Evolutionary conservation across 2,329 filamentous ascomycete species (phyloP), one percentile per base, ranked within the genome.

Genomic region (Didymella exigua): DNA sequence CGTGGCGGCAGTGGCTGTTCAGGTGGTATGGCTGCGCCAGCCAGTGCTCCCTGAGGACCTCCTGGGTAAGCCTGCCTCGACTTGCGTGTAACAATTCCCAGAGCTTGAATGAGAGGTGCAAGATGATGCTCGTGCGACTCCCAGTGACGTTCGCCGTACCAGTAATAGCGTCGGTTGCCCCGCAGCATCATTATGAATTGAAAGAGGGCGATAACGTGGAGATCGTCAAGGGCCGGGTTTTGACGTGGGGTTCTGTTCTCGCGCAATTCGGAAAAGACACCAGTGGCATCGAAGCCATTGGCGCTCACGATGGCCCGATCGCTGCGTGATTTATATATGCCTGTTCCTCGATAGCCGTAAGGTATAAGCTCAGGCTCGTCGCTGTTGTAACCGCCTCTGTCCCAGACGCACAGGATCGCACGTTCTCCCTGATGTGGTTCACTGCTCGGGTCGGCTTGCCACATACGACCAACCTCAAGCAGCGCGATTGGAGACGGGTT

Each of bases 101-200:
- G 8, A 42, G 47, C 47, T 23, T 19, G 6, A 21, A 29, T 4
- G 9, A 49, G 37, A 14, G n/a, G 11, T 13, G 7, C 23, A 24
- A 49, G 29, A 4, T 43, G 47, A 13, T 29, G 23, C 2, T 18
- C 7, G 23, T 6, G 6, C 5, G 30, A 11, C 10, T 9, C 30
- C 29, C 16, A 21, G n/a, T 49, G 13, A 19, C 37, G 23, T 2
- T 14, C 21, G 13, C 14, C 19, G 11, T 36, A 43, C 4, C 6
- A 33, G 23, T 42, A 49, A 4, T 43, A 49, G n/a, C 38, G 47
- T 18, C 47, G 26, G n/a, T 34, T 42, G 8, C 16, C 23, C 14
- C 47, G n/a, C 10, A 43, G 5, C 13, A 49, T 36, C 11, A 42
- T 36, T 2, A 51, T 51, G 49, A 51, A 51, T 16, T 44, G 49